Evolutionary conservation across 176 grass and related monocot genomes (phyloP).

Genomic region (Poa pratensis): DNA sequence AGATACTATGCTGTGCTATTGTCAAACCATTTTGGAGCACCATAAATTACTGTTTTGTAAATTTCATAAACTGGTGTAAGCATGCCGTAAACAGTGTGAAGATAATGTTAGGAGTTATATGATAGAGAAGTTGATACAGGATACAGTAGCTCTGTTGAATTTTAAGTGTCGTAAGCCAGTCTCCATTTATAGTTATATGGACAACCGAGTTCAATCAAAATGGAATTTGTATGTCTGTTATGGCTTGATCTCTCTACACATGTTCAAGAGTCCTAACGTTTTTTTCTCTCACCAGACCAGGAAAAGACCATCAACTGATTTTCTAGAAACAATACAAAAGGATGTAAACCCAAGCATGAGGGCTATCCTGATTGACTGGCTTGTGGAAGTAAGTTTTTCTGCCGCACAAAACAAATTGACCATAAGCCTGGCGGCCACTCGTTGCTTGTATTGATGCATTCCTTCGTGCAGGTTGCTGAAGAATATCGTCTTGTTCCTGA

Average conservation of each 20-base stretch:
- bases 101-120: conserved; percentile 20
- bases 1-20: not conserved
- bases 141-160: not conserved
- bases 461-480: conserved; percentile 75
- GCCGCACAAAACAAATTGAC: not conserved
- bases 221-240: not conserved
- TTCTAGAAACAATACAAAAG: conserved; percentile 90
- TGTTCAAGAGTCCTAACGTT: not conserved
- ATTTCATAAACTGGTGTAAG: not conserved
- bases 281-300: conserved; percentile 57
- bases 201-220: not conserved
- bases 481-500: conserved; percentile 96
- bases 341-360: conserved; percentile 95
- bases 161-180: not conserved
- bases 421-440: not conserved
- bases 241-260: not conserved
- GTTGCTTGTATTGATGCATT: not conserved
- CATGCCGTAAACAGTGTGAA: not conserved
- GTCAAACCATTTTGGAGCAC: not conserved
- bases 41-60: not conserved
- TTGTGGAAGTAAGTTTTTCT: conserved; percentile 84
- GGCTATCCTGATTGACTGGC: conserved; percentile 96
- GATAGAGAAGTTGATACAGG: not conserved
- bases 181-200: not conserved
- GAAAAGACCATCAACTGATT: conserved; percentile 84